These are phyloP conservation scores for Epichloe brachyelytri DNA, from an alignment of 2,329 filamentous ascomycete species.

Conservation along the genomic window DNA sequence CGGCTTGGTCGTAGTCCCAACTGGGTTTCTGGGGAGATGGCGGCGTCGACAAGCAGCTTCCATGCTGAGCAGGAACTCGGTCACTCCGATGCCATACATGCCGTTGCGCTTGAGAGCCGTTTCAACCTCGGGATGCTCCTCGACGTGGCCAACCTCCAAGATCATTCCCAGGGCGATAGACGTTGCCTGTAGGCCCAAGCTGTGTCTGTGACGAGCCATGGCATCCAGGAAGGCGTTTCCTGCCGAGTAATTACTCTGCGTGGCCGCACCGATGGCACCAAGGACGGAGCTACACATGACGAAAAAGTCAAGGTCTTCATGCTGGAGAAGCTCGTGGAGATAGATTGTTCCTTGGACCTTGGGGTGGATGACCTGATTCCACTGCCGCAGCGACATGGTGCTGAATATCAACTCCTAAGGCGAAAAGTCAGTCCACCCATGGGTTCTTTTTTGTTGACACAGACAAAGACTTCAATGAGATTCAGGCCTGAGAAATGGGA, in stretches of 20 bases:
- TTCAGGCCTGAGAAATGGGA: not conserved
- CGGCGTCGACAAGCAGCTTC: not conserved
- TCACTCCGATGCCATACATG: not conserved
- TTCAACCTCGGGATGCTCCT: not conserved
- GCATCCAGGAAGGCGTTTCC: not conserved
- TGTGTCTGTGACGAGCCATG: not conserved
- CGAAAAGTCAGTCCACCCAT: not conserved
- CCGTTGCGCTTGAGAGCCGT: not conserved
- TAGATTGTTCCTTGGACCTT: not conserved
- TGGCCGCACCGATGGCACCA: not conserved
- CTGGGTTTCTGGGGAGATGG: not conserved
- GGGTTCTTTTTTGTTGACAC: not conserved
- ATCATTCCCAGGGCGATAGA: not conserved
- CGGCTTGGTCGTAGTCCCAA: not conserved
- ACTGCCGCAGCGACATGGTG: not conserved
- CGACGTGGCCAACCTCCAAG: not conserved
- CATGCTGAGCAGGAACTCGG: not conserved
- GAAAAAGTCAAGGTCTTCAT: not conserved
- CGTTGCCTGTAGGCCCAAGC: not conserved
- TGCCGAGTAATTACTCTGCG: not conserved
- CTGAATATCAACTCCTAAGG: not conserved
- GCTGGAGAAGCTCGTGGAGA: not conserved
- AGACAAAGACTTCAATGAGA: not conserved
- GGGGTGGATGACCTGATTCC: not conserved
- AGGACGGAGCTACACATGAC: not conserved